A percentile compares a stretch with the other conserved stretches of the same genome.
phyloP scores from a whole-genome alignment of 139 green algal species.

The Choricystis sp. region DNA sequence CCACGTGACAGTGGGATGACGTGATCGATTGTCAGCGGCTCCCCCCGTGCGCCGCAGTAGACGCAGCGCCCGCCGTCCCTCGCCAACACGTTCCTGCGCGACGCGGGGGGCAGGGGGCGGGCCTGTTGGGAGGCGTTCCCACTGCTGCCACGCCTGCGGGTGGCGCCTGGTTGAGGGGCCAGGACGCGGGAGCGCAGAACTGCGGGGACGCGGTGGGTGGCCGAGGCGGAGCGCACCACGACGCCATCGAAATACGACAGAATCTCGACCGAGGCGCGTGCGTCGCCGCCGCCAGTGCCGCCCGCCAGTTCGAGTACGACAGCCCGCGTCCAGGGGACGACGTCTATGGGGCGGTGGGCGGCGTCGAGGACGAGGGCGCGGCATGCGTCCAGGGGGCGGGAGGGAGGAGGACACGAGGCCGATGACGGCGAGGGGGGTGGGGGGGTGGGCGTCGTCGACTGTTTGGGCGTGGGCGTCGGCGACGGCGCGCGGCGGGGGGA shows the following conservation, averaged over 20 bases:
- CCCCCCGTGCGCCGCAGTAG: slow-evolving; percentile 27
- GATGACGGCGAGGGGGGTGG: neutral
- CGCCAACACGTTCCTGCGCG: slow-evolving; percentile 29
- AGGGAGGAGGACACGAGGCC: too few species aligned
- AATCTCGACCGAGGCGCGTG: slow-evolving; percentile 39
- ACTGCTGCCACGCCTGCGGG: too few species aligned
- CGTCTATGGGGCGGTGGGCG: slow-evolving; percentile 34
- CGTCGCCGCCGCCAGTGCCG: slow-evolving; percentile 20
- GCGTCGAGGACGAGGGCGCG: slow-evolving; percentile 38
- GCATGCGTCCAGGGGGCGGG: slow-evolving; percentile 5
- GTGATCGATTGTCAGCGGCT: slow-evolving; percentile 42
- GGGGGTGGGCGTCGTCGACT: neutral
- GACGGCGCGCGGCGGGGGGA: too few species aligned
- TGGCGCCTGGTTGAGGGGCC: too few species aligned
- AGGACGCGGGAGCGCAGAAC: slow-evolving; percentile 9
- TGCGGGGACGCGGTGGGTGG: slow-evolving; percentile 9
- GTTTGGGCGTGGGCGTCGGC: neutral
- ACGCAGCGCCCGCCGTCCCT: slow-evolving; percentile 22
- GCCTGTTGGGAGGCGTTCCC: neutral
- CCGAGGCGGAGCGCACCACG: slow-evolving; percentile 4
- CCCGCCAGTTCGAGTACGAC: slow-evolving; percentile 23
- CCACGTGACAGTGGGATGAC: slow-evolving; percentile 22
- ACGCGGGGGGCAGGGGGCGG: slow-evolving; percentile 7
- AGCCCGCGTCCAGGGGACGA: slow-evolving; percentile 36
- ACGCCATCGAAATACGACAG: slow-evolving; percentile 39